A percentile compares a stretch with the other conserved stretches of the same genome.
phyloP scores from a whole-genome alignment of 2,329 filamentous ascomycete species.

The Trichophyton benhamiae region DNA sequence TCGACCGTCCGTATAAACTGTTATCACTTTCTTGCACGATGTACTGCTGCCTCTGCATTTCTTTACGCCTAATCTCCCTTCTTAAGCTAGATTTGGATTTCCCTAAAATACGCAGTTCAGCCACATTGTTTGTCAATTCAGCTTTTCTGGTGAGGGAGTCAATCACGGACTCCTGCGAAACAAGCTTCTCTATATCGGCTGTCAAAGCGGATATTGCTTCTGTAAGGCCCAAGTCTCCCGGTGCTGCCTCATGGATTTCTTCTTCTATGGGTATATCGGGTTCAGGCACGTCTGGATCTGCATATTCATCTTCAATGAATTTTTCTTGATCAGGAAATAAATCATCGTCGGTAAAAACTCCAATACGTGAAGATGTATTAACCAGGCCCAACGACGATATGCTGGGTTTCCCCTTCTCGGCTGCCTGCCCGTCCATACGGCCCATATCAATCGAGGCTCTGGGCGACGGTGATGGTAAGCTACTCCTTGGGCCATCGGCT shows the following conservation, averaged over 20 bases:
- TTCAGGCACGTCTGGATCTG: slow-evolving; percentile 51
- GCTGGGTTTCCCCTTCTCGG: slow-evolving; percentile 60
- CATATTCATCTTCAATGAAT: slow-evolving; percentile 73
- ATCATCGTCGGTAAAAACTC: slow-evolving; percentile 88
- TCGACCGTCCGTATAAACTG: slow-evolving; percentile 83
- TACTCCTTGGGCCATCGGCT: slow-evolving; percentile 26
- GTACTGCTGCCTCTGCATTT: slow-evolving; percentile 92
- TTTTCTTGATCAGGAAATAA: slow-evolving; percentile 72
- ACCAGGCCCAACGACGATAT: slow-evolving; percentile 85
- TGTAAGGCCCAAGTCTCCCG: slow-evolving; percentile 81
- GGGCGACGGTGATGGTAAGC: slow-evolving; percentile 39
- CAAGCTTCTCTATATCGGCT: slow-evolving; percentile 77
- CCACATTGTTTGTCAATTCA: slow-evolving; percentile 91
- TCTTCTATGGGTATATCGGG: slow-evolving; percentile 56
- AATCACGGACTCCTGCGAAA: slow-evolving; percentile 77
- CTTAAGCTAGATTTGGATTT: slow-evolving; percentile 92
- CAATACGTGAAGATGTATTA: slow-evolving; percentile 71
- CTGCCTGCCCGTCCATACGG: slow-evolving; percentile 47
- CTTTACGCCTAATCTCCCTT: slow-evolving; percentile 82
- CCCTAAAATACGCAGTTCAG: slow-evolving; percentile 77
- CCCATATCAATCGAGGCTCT: slow-evolving; percentile 19
- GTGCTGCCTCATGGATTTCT: slow-evolving; percentile 84
- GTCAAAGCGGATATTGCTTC: slow-evolving; percentile 86
- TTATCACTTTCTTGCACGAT: slow-evolving; percentile 97
- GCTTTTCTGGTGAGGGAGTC: slow-evolving; percentile 88